Conservation (phyloP, 495 filamentous ascomycete species). For the Geoglossum glabrum region DNA sequence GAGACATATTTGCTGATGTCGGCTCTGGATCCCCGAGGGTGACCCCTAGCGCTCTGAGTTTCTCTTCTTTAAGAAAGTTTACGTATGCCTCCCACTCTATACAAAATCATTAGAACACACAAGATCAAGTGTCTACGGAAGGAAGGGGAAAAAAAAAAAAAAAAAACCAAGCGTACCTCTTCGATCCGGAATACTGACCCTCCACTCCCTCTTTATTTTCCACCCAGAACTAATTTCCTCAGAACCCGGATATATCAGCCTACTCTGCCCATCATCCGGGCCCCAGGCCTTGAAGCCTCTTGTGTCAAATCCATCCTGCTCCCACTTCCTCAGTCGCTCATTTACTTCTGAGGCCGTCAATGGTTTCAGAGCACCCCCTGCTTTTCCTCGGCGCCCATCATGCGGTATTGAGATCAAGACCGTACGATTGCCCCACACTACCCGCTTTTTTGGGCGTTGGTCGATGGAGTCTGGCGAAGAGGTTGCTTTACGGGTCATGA, state of each 20-base stretch:
- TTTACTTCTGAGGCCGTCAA: conserved; percentile 41
- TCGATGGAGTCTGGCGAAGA: neutral
- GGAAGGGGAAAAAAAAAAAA: neutral
- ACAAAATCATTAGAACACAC: conserved; percentile 1
- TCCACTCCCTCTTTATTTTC: conserved; percentile 25
- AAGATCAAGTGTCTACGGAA: neutral
- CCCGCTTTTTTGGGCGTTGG: conserved; percentile 16
- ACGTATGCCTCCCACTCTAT: conserved; percentile 72
- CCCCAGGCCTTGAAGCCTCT: conserved; percentile 35
- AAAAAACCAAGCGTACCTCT: conserved; percentile 11
- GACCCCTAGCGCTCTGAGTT: conserved; percentile 76
- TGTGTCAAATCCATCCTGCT: conserved; percentile 53
- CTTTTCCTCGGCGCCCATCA: conserved; percentile 42
- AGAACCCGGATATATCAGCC: conserved; percentile 49
- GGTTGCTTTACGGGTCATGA: neutral
- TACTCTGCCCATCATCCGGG: conserved; percentile 33
- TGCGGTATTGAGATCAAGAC: conserved; percentile 51
- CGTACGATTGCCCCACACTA: conserved; percentile 49
- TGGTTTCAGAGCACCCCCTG: conserved; percentile 35
- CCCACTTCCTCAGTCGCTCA: conserved; percentile 46
- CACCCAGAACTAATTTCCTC: conserved; percentile 35
- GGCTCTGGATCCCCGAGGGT: conserved; percentile 52
- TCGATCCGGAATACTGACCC: conserved; percentile 53
- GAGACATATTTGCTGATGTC: conserved; percentile 28
- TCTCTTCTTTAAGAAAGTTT: conserved; percentile 62